A percentile compares a stretch with the other conserved stretches of the same genome.
These are phyloP conservation scores for Lithocarpus polystachyus DNA, from an alignment of 306 rosid species.

Conservation along the genomic window DNA sequence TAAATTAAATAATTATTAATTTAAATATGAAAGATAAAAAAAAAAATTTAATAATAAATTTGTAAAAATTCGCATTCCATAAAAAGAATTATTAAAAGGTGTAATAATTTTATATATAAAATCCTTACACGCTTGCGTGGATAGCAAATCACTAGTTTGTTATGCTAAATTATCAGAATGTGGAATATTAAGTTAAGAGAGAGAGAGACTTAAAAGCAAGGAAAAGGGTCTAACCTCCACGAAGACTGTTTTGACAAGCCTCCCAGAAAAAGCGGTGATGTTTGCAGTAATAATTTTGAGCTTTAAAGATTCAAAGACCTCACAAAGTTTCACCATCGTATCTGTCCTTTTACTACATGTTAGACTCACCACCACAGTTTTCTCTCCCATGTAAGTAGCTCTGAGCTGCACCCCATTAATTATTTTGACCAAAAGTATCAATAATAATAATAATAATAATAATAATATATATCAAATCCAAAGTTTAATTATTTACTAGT, in stretches of 20 bases:
- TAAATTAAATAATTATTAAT: no score
- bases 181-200: not conserved
- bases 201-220: not conserved
- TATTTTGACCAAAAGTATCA: not conserved
- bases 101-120: no score
- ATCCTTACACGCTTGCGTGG: no score
- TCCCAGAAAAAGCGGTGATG: conserved; percentile 65
- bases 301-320: conserved; percentile 87
- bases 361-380: conserved; percentile 70
- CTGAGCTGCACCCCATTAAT: conserved; percentile 50
- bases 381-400: conserved; percentile 75
- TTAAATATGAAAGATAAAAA: no score
- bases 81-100: no score
- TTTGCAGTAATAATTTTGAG: conserved; percentile 77
- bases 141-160: no score
- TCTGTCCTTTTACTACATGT: conserved; percentile 77
- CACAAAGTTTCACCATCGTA: conserved; percentile 88
- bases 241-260: conserved; percentile 81
- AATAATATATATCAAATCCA: not conserved
- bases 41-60: no score
- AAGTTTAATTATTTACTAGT: not conserved
- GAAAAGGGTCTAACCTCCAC: conserved; percentile 54
- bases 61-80: no score
- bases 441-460: not conserved
- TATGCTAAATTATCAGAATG: not conserved